Evolutionary conservation across 768 basidiomycete species (phyloP).

Genomic region (Leccinum obscurum): DNA sequence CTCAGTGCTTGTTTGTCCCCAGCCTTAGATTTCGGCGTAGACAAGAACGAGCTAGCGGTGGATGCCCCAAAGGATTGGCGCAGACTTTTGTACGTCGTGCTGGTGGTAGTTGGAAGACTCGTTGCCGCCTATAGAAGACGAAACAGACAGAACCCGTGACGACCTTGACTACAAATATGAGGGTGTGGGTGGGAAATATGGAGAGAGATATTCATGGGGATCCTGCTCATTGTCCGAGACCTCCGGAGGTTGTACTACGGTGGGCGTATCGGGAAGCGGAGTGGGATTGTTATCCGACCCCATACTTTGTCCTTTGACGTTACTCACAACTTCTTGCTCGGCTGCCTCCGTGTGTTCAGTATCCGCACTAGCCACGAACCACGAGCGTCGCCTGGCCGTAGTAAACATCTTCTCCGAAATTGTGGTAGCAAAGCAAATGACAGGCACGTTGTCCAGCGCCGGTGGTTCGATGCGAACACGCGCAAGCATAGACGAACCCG

Average conservation of each 20-base stretch:
- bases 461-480: constrained; percentile 36
- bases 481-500: constrained; percentile 12
- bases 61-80: constrained; percentile 42
- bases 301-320: constrained; percentile 30
- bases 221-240: constrained; percentile 24
- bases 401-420: constrained; percentile 27
- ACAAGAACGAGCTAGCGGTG: constrained; percentile 62
- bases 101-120: constrained; percentile 29
- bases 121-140: constrained; percentile 34
- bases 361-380: constrained; percentile 52
- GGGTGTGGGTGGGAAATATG: constrained; percentile 47
- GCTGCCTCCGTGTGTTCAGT: constrained; percentile 35
- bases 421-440: constrained; percentile 25
- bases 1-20: constrained; percentile 84
- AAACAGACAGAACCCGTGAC: constrained; percentile 37
- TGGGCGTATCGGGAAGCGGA: constrained; percentile 10
- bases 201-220: constrained; percentile 19
- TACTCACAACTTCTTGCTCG: constrained; percentile 22
- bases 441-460: constrained; percentile 22
- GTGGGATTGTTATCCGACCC: constrained; percentile 38
- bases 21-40: constrained; percentile 74
- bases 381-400: constrained; percentile 47
- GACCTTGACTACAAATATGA: constrained; percentile 25
- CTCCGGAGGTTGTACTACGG: constrained; percentile 5
- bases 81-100: constrained; percentile 32